phyloP scores from a whole-genome alignment of 768 basidiomycete genomes.

The Cystobasidium onofrii region DNA sequence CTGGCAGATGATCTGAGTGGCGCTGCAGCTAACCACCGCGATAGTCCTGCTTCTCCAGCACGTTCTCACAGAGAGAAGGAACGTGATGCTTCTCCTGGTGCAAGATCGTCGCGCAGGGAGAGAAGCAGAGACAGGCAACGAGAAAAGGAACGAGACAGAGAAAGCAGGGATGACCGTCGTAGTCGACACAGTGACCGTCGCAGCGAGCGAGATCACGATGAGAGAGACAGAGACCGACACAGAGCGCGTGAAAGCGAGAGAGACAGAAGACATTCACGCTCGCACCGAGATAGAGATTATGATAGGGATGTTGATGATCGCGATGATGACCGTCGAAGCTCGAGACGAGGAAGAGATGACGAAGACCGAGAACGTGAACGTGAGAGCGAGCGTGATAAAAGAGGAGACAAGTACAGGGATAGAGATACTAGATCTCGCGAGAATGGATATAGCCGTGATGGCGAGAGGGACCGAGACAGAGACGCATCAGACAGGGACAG shows the following conservation, averaged over 20 bases:
- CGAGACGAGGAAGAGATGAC: background rate
- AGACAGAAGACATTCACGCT: conserved; percentile 10
- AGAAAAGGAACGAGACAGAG: conserved; percentile 3
- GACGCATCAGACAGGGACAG: background rate
- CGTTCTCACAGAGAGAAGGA: background rate
- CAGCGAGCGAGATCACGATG: background rate
- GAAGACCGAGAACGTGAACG: background rate
- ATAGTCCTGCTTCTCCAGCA: background rate
- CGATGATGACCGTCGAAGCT: background rate
- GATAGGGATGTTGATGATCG: conserved; percentile 30
- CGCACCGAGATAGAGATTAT: conserved; percentile 29
- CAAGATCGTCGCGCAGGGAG: background rate
- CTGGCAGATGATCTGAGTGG: background rate
- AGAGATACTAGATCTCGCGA: background rate
- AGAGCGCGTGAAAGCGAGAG: conserved; percentile 12
- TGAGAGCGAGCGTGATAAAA: conserved; percentile 15
- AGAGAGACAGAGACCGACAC: conserved; percentile 16
- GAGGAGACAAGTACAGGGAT: background rate
- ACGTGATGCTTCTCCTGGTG: background rate
- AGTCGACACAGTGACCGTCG: background rate
- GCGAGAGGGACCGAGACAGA: background rate
- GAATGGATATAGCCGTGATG: background rate
- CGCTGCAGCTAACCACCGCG: background rate
- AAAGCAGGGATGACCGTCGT: background rate
- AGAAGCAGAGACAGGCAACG: background rate